Base-by-base conservation (phyloP, 345 rosid genomes). In the Aquilaria yunnanensis region DNA sequence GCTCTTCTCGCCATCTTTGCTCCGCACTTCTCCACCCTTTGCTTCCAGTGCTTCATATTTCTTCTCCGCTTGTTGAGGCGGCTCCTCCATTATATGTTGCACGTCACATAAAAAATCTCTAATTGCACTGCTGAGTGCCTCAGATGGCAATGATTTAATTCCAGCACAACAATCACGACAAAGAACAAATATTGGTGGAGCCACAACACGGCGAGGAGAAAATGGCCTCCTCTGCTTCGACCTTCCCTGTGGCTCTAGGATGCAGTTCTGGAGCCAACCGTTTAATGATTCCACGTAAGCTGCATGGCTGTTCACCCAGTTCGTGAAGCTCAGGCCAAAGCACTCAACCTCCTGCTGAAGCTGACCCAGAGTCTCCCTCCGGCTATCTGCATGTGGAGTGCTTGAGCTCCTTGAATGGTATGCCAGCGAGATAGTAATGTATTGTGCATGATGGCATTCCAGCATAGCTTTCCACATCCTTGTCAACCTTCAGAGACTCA, bases 381-480 rank as follows among this genome's bases (percentile, higher is more conserved):
- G 72, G 5, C 75, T 64, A 60, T 76, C 78, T 5, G 74, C 74
- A 41, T 59, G 82, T 10, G 75, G 78, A 1, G 72, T 67, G 34
- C 70, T 83, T 14, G 84, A 31, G 51, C 72, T 74, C 73, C 85
- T 80, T n/a, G 88, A 78, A 77, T 93, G 97, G 70, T 93, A 93
- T 33, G 97, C 97, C 67, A 93, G 56, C 1, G 97, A 93, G 65
- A 93, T 90, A 12, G 96, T 93, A 60, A 93, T 93, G 76, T 93
- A 93, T 61, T 93, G 98, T 4, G 92, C 70, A 43, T 90, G 97
- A 68, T 93, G 97, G 74, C 88, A 90, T 73, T 88, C 97, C 6
- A 93, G 87, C 96, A 93, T 93, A 31, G 87, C 81, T 75, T 90
- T 90, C 98, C 98, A 90, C 96, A 93, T 93, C 66, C 90, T 79